Evolutionary conservation across 2,329 filamentous ascomycete species (phyloP), one percentile per base, ranked within the genome.

Genomic region (Trichoderma gracile): DNA sequence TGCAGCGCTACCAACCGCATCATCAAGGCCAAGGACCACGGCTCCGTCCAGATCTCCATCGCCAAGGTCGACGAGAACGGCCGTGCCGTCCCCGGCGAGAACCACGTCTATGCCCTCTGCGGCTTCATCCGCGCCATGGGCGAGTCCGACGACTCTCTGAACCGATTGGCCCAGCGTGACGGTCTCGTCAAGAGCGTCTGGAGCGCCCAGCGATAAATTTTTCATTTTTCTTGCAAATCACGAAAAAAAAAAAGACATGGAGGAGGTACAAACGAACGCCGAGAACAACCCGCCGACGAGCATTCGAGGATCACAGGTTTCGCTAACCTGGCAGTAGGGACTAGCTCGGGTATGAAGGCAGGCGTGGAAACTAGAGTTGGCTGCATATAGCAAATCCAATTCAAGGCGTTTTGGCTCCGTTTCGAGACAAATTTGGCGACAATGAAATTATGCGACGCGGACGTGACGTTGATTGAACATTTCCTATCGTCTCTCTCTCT

Each of bases 11-110:
- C 94, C 82, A 96, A 96, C 92, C 92, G 95, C 84, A 97, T 98
- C 87, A 98, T 99, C 89, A 97, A 97, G 87, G 93, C 95, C 86
- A 97, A 98, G 86, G 95, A 99, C 85, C 95, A 99, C 88, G 94
- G 92, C 76, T 96, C 92, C 69, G 95, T 98, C 75, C 95, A 99
- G 84, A 92, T 99, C 82, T 92, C 90, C 75, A 86, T 99, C 79
- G 94, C 90, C 82, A 98, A 97, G 86, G 95, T 99, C 76, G 94
- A 98, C 82, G 95, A 99, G 89, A 96, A 93, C 85, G 95, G 95
- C 80, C 92, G 93, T 76, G 93, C 93, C 72, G 77, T 88, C 84
- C 92, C 92, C 73, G 93, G 94, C 82, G 95, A 97, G 86, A 96
- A 93, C 89, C 91, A 97, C 83, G 89, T 92, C 78, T 99, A 97